phyloP scores from a whole-genome alignment of 129 eudicot species.

The Helichrysum umbraculigerum region DNA sequence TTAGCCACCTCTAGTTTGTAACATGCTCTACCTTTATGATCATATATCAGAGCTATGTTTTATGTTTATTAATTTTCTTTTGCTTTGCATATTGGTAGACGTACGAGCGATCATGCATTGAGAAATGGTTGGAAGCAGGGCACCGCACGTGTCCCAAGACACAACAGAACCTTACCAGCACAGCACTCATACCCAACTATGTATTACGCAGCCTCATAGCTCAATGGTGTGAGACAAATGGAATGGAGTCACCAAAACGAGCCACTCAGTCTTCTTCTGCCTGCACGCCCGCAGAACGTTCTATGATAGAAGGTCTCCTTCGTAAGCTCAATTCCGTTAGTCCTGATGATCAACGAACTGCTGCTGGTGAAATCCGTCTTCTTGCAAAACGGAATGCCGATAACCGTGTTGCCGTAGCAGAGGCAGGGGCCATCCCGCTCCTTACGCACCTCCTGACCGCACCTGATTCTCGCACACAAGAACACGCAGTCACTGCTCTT shows the following conservation, averaged over 20 bases:
- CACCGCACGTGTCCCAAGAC: conserved; percentile 92
- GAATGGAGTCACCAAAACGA: conserved; percentile 78
- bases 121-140: conserved; percentile 95
- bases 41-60: conserved; percentile 15
- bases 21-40: not conserved
- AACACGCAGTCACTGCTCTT: conserved; percentile 94
- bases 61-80: not conserved
- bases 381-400: conserved; percentile 94
- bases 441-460: conserved; percentile 68
- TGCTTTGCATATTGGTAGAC: conserved; percentile 49
- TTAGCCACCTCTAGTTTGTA: conserved; percentile 2
- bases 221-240: conserved; percentile 92
- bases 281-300: conserved; percentile 76
- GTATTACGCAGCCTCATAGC: conserved; percentile 91
- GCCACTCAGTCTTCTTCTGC: conserved; percentile 64
- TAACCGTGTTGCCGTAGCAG: conserved; percentile 91
- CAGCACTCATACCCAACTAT: conserved; percentile 80
- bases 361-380: conserved; percentile 93
- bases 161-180: conserved; percentile 66
- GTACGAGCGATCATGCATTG: conserved; percentile 83
- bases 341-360: conserved; percentile 79
- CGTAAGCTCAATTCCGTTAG: conserved; percentile 56
- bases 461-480: conserved; percentile 89
- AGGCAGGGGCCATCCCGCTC: conserved; percentile 91
- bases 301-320: conserved; percentile 70